phyloP scores from a whole-genome alignment of 1,284 basidiomycete species.

The Mycosarcoma mackinlayi region DNA sequence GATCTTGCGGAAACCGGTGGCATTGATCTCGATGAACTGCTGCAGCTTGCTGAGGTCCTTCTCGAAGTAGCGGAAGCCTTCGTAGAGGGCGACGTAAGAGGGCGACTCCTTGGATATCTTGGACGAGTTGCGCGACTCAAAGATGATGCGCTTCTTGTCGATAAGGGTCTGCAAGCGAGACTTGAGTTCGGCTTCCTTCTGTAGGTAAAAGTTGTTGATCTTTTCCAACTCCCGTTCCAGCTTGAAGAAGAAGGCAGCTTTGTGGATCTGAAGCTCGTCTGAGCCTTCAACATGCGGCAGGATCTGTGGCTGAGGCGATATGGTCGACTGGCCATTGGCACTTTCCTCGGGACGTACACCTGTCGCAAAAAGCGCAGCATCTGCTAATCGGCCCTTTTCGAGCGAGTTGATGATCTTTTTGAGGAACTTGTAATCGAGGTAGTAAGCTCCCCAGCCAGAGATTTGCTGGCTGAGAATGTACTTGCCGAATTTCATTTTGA shows the following conservation, averaged over 20 bases:
- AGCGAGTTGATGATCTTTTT: conserved; percentile 99
- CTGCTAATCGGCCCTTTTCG: conserved; percentile 86
- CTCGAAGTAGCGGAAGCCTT: conserved; percentile 94
- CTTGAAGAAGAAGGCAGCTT: conserved; percentile 99
- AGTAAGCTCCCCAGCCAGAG: conserved; percentile 95
- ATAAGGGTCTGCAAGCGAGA: conserved; percentile 87
- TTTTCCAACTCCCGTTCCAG: conserved; percentile 97
- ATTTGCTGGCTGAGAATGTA: conserved; percentile 96
- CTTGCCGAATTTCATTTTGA: conserved; percentile 86
- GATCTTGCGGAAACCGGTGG: conserved; percentile 96
- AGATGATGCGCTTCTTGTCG: conserved; percentile 82
- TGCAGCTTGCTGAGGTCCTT: conserved; percentile 93
- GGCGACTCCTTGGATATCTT: conserved; percentile 63
- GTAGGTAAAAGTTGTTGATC: conserved; percentile 99
- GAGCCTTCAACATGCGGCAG: conserved; percentile 52
- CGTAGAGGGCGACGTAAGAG: conserved; percentile 77
- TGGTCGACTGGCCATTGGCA: conserved; percentile 22
- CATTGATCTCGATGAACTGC: conserved; percentile 99
- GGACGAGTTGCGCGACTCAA: conserved; percentile 46
- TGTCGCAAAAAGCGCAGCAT: conserved; percentile 85
- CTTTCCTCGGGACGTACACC: conserved; percentile 76
- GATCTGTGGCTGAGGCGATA: conserved; percentile 51
- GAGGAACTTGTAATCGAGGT: conserved; percentile 97
- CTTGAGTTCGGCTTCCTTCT: conserved; percentile 95
- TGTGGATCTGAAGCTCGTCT: conserved; percentile 76